Conservation (phyloP, 768 basidiomycete species). For the Myochromella boudieri region DNA sequence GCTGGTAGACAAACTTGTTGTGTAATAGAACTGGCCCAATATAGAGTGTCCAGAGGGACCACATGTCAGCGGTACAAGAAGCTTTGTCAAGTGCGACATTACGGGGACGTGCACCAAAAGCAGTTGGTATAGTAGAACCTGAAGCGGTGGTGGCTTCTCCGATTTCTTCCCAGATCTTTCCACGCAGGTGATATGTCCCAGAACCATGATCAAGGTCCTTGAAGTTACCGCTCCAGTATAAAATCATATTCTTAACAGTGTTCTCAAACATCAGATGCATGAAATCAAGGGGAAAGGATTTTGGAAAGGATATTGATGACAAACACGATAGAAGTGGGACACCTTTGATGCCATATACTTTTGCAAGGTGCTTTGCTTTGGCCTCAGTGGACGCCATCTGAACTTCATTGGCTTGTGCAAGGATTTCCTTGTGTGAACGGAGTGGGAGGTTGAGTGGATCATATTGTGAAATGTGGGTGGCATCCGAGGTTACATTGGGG, state of each 20-base stretch:
- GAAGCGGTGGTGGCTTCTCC: slow-evolving; percentile 27
- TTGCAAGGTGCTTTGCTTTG: slow-evolving; percentile 19
- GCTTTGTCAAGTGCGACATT: slow-evolving; percentile 25
- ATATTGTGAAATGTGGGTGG: slow-evolving; percentile 2
- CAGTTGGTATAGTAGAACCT: slow-evolving; percentile 26
- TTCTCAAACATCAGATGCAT: slow-evolving; percentile 48
- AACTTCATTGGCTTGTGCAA: slow-evolving; percentile 18
- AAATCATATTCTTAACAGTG: slow-evolving; percentile 34
- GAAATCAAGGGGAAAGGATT: slow-evolving; percentile 43
- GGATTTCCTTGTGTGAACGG: slow-evolving; percentile 9
- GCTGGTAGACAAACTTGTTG: slow-evolving; percentile 20
- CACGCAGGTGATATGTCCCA: slow-evolving; percentile 21
- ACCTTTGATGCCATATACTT: slow-evolving; percentile 33
- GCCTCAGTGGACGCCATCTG: slow-evolving; percentile 15
- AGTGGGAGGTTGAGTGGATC: slow-evolving; percentile 21
- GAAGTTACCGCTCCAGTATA: slow-evolving; percentile 38
- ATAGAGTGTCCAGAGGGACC: slow-evolving; percentile 23
- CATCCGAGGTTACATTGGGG: too few species aligned
- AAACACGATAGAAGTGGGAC: slow-evolving; percentile 32
- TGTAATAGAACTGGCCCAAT: slow-evolving; percentile 20
- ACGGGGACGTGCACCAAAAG: slow-evolving; percentile 25
- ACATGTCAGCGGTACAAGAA: slow-evolving; percentile 20
- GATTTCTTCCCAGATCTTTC: slow-evolving; percentile 36
- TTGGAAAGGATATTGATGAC: slow-evolving; percentile 32
- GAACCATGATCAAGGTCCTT: slow-evolving; percentile 32